A percentile compares a stretch with the other conserved stretches of the same genome.
Conservation (phyloP, 2,329 filamentous ascomycete species). For the Xylariales sp. region DNA sequence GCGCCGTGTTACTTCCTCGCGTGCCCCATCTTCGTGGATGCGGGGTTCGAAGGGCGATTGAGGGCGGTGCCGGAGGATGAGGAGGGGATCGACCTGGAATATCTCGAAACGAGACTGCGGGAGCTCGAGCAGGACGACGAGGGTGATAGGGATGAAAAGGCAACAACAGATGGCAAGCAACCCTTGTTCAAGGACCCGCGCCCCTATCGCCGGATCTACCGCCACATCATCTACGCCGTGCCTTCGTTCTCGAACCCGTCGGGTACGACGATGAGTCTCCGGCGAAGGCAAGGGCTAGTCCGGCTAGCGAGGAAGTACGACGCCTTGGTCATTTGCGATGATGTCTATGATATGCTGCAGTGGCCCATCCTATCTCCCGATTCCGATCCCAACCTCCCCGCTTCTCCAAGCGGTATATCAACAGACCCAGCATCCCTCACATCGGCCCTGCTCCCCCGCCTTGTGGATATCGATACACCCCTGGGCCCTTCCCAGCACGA, state of each 20-base stretch:
- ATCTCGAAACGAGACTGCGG: conserved; percentile 46
- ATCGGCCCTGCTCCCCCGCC: conserved; percentile 60
- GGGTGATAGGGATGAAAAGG: neutral
- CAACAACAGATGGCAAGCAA: neutral
- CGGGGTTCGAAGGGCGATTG: conserved; percentile 64
- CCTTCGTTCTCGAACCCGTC: conserved; percentile 89
- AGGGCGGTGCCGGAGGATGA: conserved; percentile 71
- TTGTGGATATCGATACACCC: conserved; percentile 72
- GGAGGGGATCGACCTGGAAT: conserved; percentile 68
- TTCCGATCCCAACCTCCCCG: neutral
- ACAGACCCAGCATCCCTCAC: conserved; percentile 15
- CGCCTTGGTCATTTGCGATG: conserved; percentile 80
- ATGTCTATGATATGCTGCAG: conserved; percentile 91
- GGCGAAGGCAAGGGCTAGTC: conserved; percentile 64
- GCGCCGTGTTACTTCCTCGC: conserved; percentile 82
- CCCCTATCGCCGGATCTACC: conserved; percentile 69
- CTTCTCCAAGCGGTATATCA: neutral
- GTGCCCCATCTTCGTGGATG: conserved; percentile 79
- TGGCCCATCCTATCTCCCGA: conserved; percentile 50
- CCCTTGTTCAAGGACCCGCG: conserved; percentile 9
- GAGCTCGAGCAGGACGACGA: conserved; percentile 20
- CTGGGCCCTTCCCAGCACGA: conserved; percentile 47
- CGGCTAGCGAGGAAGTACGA: conserved; percentile 73
- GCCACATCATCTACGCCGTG: conserved; percentile 82
- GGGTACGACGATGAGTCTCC: conserved; percentile 72